Base-by-base conservation (phyloP, 2,329 filamentous ascomycete genomes). In the Colletotrichum tropicicola region DNA sequence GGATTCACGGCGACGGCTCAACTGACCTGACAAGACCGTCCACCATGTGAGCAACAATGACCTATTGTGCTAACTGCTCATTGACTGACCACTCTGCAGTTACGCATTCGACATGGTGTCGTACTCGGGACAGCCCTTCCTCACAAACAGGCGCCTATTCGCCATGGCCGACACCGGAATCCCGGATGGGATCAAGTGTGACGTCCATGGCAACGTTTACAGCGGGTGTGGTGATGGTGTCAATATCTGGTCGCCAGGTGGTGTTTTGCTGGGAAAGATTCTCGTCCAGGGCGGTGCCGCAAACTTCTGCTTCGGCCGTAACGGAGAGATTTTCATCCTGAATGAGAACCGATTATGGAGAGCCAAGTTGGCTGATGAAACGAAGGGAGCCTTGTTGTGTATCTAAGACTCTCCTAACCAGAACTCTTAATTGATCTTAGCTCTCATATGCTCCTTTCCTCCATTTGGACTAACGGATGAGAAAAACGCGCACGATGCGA, bases 141-240 rank as follows among this genome's bases (percentile, higher is more conserved):
- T 67, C 8, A 28, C 55, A 1, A 86, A 86, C 68, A 77, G 80
- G 15, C 77, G 84, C 28, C 70, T 87, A 0, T 87, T 88, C 63
- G 82, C 83, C 2, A 81, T 83, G 70, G 80, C 81, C 1, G 79
- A 82, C 41, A 74, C 70, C 0, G 83, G 83, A 0, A 76, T 84
- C 3, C 85, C 85, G 0, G 81, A 76, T 65, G 79, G 76, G n/a
- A 82, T 85, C 59, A 82, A 83, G 59, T 81, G 78, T 59, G 82
- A 84, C 51, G 67, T 76, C 0, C 54, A 77, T 5, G 83, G 83
- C 1, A 84, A 85, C 56, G 79, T 86, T 0, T 85, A 84, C 71
- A 75, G 79, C 30, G 83, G 81, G 3, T 82, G 79, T 49, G 81
- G 81, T 3, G 83, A 85, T 62, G 83, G 83, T 4, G 71, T 86